Percentiles rank a stretch among this genome's conserved stretches.
Evolutionary conservation across 805 yeast species (phyloP).

Genomic region (Hemisphaericaspora nanyangensis): DNA sequence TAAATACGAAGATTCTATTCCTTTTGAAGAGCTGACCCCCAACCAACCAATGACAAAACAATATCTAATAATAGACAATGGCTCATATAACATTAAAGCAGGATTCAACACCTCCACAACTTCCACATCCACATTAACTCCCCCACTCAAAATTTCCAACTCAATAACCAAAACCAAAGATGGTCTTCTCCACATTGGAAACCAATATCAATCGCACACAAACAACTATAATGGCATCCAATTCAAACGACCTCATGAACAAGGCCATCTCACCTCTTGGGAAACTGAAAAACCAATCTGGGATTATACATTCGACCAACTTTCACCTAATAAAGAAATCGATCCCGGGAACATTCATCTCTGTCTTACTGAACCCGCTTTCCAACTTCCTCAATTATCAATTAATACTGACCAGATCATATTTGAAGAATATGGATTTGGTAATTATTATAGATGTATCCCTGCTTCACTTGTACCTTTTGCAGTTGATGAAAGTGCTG

Average conservation of each 20-base stretch:
- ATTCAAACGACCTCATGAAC: slow-evolving; percentile 78
- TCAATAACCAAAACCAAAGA: slow-evolving; percentile 73
- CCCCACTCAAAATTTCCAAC: slow-evolving; percentile 58
- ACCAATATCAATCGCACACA: slow-evolving; percentile 57
- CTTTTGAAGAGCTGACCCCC: too few relatives aligned
- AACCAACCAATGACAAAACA: slow-evolving; percentile 11
- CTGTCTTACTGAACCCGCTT: slow-evolving; percentile 75
- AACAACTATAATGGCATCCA: slow-evolving; percentile 71
- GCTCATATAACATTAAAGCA: slow-evolving; percentile 74
- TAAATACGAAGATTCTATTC: too few relatives aligned
- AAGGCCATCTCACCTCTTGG: slow-evolving; percentile 90
- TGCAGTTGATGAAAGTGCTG: slow-evolving; percentile 5
- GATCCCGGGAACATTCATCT: slow-evolving; percentile 42
- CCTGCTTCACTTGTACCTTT: slow-evolving; percentile 45
- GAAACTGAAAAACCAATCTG: slow-evolving; percentile 83
- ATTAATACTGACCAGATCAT: slow-evolving; percentile 85
- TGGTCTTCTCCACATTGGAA: slow-evolving; percentile 66
- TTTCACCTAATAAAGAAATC: slow-evolving; percentile 11
- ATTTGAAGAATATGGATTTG: slow-evolving; percentile 89
- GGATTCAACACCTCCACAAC: slow-evolving; percentile 22
- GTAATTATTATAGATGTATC: slow-evolving; percentile 63
- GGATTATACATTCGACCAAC: slow-evolving; percentile 65
- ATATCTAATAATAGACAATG: slow-evolving; percentile 76
- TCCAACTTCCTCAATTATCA: slow-evolving; percentile 76
- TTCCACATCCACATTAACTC: not conserved